Evolutionary conservation across 129 eudicot genomes (phyloP).

Genomic region (Pseudognaphalium luteoalbum): DNA sequence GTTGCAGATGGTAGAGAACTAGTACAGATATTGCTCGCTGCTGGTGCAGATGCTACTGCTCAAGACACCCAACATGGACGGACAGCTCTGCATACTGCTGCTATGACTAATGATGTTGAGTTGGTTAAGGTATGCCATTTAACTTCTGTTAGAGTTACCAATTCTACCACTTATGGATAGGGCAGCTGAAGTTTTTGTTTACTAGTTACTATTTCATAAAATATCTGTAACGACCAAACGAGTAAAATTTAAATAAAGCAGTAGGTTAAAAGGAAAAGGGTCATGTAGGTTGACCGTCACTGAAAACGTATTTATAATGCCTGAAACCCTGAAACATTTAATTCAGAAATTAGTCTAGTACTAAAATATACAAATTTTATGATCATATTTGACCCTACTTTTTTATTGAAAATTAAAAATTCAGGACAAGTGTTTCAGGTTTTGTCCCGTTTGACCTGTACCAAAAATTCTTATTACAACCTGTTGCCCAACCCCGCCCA

Average conservation of each 20-base stretch:
- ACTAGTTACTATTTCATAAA: neutral
- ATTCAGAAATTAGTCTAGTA: neutral
- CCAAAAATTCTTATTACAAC: neutral
- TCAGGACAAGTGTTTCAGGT: neutral
- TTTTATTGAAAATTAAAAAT: no score
- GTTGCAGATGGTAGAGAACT: conserved; percentile 89
- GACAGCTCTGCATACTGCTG: conserved; percentile 94
- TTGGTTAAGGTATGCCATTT: conserved; percentile 66
- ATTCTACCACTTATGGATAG: neutral
- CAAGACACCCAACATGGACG: conserved; percentile 81
- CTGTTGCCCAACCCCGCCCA: neutral
- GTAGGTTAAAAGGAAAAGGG: neutral
- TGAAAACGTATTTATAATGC: neutral
- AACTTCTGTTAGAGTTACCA: neutral
- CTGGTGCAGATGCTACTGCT: conserved; percentile 91
- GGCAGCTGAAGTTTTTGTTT: neutral
- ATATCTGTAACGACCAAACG: neutral
- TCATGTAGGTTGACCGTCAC: neutral
- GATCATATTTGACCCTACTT: neutral
- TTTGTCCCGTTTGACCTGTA: neutral
- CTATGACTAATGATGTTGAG: conserved; percentile 88
- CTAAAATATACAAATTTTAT: neutral
- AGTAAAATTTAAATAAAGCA: no score
- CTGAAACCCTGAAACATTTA: neutral
- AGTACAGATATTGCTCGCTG: conserved; percentile 74